Evolutionary conservation across 768 basidiomycete species (phyloP), one percentile per base, ranked within the genome.

Genomic region (Mycena rebaudengoi): DNA sequence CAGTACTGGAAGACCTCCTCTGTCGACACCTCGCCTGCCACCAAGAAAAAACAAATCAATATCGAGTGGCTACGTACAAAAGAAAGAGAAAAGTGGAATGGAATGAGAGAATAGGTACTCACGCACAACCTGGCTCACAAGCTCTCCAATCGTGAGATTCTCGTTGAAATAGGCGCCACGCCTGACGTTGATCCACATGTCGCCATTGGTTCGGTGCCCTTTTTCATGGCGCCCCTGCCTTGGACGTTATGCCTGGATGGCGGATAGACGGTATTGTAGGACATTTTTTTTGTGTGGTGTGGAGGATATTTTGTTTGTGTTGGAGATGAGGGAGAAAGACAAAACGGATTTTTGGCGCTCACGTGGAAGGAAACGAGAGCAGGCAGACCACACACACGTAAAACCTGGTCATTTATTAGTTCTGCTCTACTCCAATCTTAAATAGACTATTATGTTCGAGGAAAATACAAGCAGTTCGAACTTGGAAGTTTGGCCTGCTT

Each of bases 1-100:
- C n/a, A n/a, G 37, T 26, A 28, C 45, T 65, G 63, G 51, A 65
- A 65, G 12, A 56, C 63, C n/a, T 65, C 63, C 52, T 65, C 63
- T 1, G 51, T 65, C 7, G 49, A 41, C 4, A 65, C 57, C 21
- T 65, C 57, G 44, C 63, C 63, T 65, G 57, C 14, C 7, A 25
- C n/a, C 44, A 26, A n/a, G n/a, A n/a, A n/a, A n/a, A n/a, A n/a
- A n/a, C 29, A 37, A 26, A 18, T 54, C 60, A 48, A 23, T 12
- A 40, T 46, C 25, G 26, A 54, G 26, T 53, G 51, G 51, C 44
- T 28, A 29, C 21, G 37, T 7, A 26, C 5, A 35, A 26, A 45
- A 32, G 41, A 1, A 37, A 5, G 37, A 23, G 4, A 2, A 44
- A 18, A 37, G 18, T 18, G 35, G 35, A 37, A 37, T 37, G 35